Evolutionary conservation across 2,329 filamentous ascomycete species (phyloP).

Genomic region (Ophiocordyceps australis): DNA sequence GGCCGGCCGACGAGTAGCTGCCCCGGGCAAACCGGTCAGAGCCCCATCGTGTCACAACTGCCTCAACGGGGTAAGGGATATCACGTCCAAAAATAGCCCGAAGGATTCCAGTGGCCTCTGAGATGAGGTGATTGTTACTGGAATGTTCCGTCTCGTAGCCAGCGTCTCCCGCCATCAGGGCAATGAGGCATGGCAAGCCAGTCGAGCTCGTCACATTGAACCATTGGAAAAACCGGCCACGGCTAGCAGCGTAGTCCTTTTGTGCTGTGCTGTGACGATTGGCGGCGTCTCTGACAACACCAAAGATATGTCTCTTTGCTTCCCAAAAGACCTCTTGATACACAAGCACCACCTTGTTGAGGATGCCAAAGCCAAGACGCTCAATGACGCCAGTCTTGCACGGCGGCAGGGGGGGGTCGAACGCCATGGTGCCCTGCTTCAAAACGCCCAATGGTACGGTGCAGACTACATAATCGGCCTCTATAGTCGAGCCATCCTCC

Average conservation of each 20-base stretch:
- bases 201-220: conserved; percentile 89
- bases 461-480: conserved; percentile 82
- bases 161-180: conserved; percentile 89
- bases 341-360: conserved; percentile 90
- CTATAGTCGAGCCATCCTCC: conserved; percentile 55
- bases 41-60: conserved; percentile 83
- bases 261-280: conserved; percentile 56
- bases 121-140: conserved; percentile 56
- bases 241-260: conserved; percentile 56
- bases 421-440: conserved; percentile 66
- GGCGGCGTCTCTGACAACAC: conserved; percentile 60
- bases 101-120: conserved; percentile 65
- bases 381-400: conserved; percentile 72
- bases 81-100: conserved; percentile 52
- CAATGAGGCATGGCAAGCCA: conserved; percentile 73
- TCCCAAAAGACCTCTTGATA: conserved; percentile 91
- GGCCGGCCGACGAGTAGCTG: conserved; percentile 87
- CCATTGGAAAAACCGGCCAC: conserved; percentile 94
- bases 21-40: conserved; percentile 82
- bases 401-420: conserved; percentile 73
- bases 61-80: conserved; percentile 66
- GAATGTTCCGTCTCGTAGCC: conserved; percentile 73
- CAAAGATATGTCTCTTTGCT: conserved; percentile 77
- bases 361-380: conserved; percentile 75
- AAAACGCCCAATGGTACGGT: conserved; percentile 83